phyloP scores from a whole-genome alignment of 495 filamentous ascomycete species.

The Melanomma pulvis-pyrius region DNA sequence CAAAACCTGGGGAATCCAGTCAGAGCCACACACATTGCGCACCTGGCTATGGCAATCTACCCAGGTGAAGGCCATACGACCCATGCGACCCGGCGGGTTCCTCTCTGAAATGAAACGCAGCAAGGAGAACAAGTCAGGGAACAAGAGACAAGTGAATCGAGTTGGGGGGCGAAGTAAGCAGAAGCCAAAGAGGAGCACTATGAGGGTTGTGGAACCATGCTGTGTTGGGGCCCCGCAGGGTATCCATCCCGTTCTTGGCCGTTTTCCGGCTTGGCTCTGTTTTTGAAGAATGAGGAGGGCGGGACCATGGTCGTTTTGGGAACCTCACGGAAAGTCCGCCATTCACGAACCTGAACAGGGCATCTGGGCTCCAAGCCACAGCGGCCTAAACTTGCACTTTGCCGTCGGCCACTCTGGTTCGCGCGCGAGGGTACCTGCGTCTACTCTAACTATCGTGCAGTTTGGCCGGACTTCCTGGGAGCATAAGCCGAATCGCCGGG shows the following conservation, averaged over 20 bases:
- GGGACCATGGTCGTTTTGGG: background rate
- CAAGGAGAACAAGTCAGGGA: background rate
- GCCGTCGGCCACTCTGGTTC: background rate
- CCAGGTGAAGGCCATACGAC: too few species aligned
- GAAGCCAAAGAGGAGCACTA: background rate
- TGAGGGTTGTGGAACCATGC: background rate
- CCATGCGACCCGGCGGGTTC: too few species aligned
- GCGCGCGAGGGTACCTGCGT: background rate
- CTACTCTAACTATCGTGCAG: background rate
- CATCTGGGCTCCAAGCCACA: background rate
- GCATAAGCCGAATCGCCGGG: background rate
- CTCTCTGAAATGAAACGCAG: background rate
- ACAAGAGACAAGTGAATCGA: background rate
- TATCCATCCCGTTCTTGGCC: background rate
- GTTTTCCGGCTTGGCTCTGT: background rate
- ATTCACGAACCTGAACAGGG: background rate
- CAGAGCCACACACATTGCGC: background rate
- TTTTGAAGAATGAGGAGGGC: background rate
- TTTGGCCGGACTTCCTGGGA: background rate
- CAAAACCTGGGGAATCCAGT: constrained; percentile 20
- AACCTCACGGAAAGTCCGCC: background rate
- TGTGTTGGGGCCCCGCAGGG: background rate
- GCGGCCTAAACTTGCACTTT: background rate
- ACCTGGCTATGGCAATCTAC: background rate
- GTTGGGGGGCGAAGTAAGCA: background rate